Evolutionary conservation across 805 yeast species (phyloP).

Genomic region (Metschnikowia colocasiae): DNA sequence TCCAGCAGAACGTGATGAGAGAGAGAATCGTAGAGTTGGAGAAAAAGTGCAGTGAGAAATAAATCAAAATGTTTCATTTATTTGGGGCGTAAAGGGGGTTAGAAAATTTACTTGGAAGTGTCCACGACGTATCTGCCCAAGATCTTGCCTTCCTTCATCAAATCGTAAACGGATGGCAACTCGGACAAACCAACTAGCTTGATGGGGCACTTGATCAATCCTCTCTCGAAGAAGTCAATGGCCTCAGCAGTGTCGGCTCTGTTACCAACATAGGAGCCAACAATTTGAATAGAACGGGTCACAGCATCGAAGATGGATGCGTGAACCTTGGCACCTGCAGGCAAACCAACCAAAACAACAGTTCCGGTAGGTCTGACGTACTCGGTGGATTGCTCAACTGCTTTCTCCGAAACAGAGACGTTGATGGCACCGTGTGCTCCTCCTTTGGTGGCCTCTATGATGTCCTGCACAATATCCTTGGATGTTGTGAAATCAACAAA

Average conservation of each 20-base stretch:
- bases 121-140: constrained; percentile 45
- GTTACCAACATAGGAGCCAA: constrained; percentile 45
- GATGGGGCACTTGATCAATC: constrained; percentile 41
- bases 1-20: constrained; percentile 51
- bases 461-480: constrained; percentile 48
- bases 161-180: constrained; percentile 36
- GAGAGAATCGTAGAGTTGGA: constrained; percentile 36
- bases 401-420: constrained; percentile 51
- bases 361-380: constrained; percentile 41
- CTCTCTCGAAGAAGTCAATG: constrained; percentile 42
- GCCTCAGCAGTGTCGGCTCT: constrained; percentile 46
- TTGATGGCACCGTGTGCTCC: constrained; percentile 54
- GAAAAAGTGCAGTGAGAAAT: constrained; percentile 8
- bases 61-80: not conserved
- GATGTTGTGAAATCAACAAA: constrained; percentile 55
- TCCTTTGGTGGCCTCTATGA: constrained; percentile 48
- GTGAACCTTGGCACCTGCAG: constrained; percentile 41
- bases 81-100: not conserved
- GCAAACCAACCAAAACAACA: constrained; percentile 44
- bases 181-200: constrained; percentile 40
- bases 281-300: constrained; percentile 36
- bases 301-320: constrained; percentile 41
- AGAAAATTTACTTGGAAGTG: constrained; percentile 29
- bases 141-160: constrained; percentile 41
- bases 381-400: constrained; percentile 43